Conservation (phyloP, 2,329 filamentous ascomycete genomes). For the Lithohypha guttulata region DNA sequence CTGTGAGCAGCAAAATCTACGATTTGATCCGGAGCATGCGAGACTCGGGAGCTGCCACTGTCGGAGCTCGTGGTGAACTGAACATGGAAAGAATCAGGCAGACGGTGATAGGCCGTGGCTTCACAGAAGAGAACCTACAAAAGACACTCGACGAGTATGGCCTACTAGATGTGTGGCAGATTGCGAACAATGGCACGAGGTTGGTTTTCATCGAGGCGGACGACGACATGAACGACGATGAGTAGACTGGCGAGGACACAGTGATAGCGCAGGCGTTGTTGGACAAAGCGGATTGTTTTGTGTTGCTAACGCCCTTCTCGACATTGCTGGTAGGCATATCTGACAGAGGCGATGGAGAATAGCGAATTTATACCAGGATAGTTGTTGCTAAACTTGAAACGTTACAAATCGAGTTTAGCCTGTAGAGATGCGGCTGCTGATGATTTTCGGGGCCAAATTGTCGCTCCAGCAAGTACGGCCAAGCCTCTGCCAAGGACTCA, state of each 20-base stretch:
- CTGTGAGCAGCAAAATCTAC: constrained; percentile 82
- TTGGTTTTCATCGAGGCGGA: constrained; percentile 57
- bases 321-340: no score
- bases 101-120: constrained; percentile 87
- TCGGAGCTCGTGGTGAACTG: constrained; percentile 66
- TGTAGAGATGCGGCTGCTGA: no score
- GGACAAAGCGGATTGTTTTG: background rate
- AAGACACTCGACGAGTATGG: constrained; percentile 83
- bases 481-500: background rate
- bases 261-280: background rate
- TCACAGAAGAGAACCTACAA: constrained; percentile 87
- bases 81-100: constrained; percentile 83
- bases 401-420: background rate
- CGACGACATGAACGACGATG: constrained; percentile 42
- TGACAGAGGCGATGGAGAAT: no score
- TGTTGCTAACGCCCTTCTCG: background rate
- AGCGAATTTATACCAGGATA: no score
- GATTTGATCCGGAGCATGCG: constrained; percentile 83
- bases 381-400: constrained; percentile 6
- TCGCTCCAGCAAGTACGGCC: background rate
- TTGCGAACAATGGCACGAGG: constrained; percentile 57
- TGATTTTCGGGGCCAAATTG: no score
- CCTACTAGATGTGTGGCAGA: constrained; percentile 79
- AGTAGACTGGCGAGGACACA: background rate
- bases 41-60: constrained; percentile 69